Evolutionary conservation across 495 filamentous ascomycete genomes (phyloP).

Genomic region (Aspergillus egyptiacus): DNA sequence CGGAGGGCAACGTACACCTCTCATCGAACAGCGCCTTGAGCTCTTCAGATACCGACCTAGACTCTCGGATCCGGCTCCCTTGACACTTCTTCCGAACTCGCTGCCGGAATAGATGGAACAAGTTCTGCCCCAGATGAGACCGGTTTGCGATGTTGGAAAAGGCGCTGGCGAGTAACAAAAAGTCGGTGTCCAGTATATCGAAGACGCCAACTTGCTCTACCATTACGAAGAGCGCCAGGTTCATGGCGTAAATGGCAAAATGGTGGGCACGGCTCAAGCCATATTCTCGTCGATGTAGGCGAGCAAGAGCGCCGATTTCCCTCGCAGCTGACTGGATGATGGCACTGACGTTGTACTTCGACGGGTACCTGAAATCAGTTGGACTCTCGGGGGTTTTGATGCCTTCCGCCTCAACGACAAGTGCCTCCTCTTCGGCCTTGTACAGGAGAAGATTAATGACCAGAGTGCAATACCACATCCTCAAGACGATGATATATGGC

Average conservation of each 20-base stretch:
- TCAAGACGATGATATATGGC: constrained; percentile 36
- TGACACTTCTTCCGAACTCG: constrained; percentile 31
- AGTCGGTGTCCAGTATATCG: constrained; percentile 36
- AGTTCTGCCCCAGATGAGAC: constrained; percentile 33
- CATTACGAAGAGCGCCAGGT: constrained; percentile 39
- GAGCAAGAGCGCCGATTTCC: constrained; percentile 29
- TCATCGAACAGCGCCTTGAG: constrained; percentile 39
- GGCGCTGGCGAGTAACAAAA: constrained; percentile 32
- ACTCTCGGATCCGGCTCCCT: constrained; percentile 24
- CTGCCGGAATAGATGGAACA: constrained; percentile 41
- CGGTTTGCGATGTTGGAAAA: constrained; percentile 36
- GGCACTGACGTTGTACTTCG: constrained; percentile 23
- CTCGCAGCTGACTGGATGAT: constrained; percentile 28
- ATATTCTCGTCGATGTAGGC: constrained; percentile 32
- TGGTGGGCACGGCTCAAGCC: constrained; percentile 38
- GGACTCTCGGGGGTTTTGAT: constrained; percentile 34
- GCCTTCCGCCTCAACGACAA: constrained; percentile 16
- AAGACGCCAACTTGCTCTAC: constrained; percentile 28
- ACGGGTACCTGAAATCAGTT: constrained; percentile 15
- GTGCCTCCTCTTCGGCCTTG: constrained; percentile 17
- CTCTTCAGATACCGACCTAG: constrained; percentile 24
- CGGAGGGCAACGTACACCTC: constrained; percentile 12
- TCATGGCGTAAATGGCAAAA: constrained; percentile 42
- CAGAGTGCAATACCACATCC: constrained; percentile 38
- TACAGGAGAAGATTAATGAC: constrained; percentile 38